phyloP scores from a whole-genome alignment of 768 basidiomycete genomes.

The Mrakia frigida region DNA sequence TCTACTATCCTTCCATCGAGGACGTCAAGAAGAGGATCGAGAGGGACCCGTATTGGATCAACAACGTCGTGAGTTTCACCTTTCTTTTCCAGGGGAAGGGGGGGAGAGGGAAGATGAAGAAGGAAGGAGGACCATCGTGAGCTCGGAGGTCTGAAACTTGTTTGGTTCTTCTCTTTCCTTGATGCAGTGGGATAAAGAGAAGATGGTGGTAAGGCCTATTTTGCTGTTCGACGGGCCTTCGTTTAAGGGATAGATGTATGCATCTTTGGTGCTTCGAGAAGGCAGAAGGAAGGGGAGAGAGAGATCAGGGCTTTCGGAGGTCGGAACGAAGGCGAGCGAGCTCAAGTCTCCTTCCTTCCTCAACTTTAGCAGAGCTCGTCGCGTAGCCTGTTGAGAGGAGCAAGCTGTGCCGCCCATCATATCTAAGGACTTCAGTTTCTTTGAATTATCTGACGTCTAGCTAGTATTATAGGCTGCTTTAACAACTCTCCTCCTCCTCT shows the following conservation, averaged over 20 bases:
- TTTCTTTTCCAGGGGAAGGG: neutral
- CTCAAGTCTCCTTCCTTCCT: too few relatives aligned
- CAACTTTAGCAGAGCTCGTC: too few relatives aligned
- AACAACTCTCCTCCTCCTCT: neutral
- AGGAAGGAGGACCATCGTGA: neutral
- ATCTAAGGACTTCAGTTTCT: too few relatives aligned
- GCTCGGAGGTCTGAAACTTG: neutral
- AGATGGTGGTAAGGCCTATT: conserved; percentile 52
- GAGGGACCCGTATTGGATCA: conserved; percentile 49
- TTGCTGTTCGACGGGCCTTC: neutral
- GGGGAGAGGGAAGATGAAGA: too few relatives aligned
- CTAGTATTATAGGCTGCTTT: too few relatives aligned
- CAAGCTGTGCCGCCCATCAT: too few relatives aligned
- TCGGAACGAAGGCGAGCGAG: neutral
- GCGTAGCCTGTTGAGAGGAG: too few relatives aligned
- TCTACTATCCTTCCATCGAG: conserved; percentile 55
- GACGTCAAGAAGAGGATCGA: conserved; percentile 48
- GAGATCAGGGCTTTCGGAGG: neutral
- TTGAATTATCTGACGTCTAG: too few relatives aligned
- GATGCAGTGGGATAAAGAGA: conserved; percentile 57
- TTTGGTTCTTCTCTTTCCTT: neutral
- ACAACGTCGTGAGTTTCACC: conserved; percentile 47
- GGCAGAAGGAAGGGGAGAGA: neutral
- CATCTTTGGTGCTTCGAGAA: neutral
- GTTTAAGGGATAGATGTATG: neutral